Base-by-base conservation (phyloP, 2,329 filamentous ascomycete genomes). In the Tolypocladium tropicale region DNA sequence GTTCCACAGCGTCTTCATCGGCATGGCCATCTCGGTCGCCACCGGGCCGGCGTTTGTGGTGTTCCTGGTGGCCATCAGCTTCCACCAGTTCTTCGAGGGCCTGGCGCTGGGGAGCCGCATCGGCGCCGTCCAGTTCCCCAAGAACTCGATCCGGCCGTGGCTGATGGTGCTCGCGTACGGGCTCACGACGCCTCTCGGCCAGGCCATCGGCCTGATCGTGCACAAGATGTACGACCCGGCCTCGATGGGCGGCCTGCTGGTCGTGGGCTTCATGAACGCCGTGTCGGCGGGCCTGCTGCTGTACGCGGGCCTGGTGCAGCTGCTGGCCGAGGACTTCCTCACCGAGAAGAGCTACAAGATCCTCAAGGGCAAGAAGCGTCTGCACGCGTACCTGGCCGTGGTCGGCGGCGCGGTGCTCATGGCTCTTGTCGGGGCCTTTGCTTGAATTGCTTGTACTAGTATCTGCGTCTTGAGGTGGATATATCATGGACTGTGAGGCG, bases 71-170 rank as follows among this genome's bases (percentile, higher is more conserved):
- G 89, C 89, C 53, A 91, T 94, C 59, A 84, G 82, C 61, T 92
- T 93, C 70, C 89, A 94, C 66, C 88, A 95, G 73, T 90, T 88
- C 1, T 95, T 95, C 61, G 90, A 95, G 73, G 90, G 90, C 2
- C 83, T 95, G 16, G 90, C 90, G 0, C 81, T 95, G 5, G 90
- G 90, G 7, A 88, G 88, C 48, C 87, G 90, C 57, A 95, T 95
- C 63, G 88, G 90, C 0, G 87, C 88, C 11, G 83, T 95, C 32
- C 84, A 87, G 68, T 96, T 96, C 65, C 82, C 88, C 0, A 79
- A 80, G 23, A 79, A 80, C 3, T 93, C 89, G 0, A 73, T 82
- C 2, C 88, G 88, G 52, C 93, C 94, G 0, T 95, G 87, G 87
- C 76, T 90, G 10, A 90, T 91, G 87, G 87, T 89, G 1, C 72